Conservation (phyloP, 345 rosid species). For the Melaleuca quinquenervia region DNA sequence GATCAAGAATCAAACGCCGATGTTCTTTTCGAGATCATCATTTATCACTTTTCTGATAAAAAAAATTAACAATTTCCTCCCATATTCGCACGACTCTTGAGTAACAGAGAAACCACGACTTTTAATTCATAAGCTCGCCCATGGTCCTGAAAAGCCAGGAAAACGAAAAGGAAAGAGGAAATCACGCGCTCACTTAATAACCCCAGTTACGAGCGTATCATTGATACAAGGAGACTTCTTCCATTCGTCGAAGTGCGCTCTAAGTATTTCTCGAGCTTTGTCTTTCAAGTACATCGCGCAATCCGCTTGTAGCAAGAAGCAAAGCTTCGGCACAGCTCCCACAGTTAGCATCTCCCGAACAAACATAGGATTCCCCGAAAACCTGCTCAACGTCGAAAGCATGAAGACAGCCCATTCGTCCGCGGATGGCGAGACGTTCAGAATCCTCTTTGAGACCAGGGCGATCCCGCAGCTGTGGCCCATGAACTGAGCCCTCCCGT, state of each 20-base stretch:
- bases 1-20: not conserved
- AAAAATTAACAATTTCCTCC: not conserved
- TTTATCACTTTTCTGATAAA: not conserved
- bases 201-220: constrained; percentile 14
- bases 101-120: not conserved
- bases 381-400: constrained; percentile 30
- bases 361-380: constrained; percentile 29
- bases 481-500: constrained; percentile 54
- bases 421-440: constrained; percentile 32
- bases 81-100: not conserved
- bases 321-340: constrained; percentile 54
- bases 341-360: constrained; percentile 49
- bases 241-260: constrained; percentile 42
- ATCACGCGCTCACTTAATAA: not conserved
- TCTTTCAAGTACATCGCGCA: constrained; percentile 34
- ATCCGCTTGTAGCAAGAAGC: constrained; percentile 28
- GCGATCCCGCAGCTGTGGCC: constrained; percentile 48
- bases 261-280: constrained; percentile 40
- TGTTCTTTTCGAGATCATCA: not conserved
- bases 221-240: constrained; percentile 46
- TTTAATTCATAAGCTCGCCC: not conserved
- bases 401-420: constrained; percentile 54
- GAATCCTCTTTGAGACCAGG: constrained; percentile 38
- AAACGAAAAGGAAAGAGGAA: not conserved
- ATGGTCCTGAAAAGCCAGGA: not conserved